Base-by-base conservation (phyloP, 495 filamentous ascomycete species). In the Aspergillus bridgeri region DNA sequence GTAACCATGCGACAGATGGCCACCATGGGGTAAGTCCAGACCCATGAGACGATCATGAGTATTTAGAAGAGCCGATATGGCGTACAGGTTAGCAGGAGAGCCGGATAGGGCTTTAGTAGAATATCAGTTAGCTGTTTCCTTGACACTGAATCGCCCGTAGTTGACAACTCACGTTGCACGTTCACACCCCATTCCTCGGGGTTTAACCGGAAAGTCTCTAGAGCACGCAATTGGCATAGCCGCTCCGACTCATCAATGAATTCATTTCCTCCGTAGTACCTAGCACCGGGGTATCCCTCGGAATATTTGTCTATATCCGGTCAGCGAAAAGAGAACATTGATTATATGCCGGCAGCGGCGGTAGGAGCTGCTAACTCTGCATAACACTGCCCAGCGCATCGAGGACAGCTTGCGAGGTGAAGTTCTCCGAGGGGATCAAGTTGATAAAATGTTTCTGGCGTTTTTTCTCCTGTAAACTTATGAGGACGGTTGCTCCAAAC, bases 371-470 rank as follows among this genome's bases (percentile, higher is more conserved):
- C 87, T 53, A 78, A 94, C 90, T 98, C 77, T 98, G 93, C 94
- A 98, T 98, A 23, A 95, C 88, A 80, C 92, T 97, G 66, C 94
- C 94, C 56, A 98, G 78, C 8, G 93, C 92, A 83, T 98, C 94
- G 42, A 97, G 84, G 11, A 98, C 94, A 20, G 94, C 91, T 71
- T 97, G 91, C 17, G 94, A 97, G 9, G 94, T 98, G 73, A 98
- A 98, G 76, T 98, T 98, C 76, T 98, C 94, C 20, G 94, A 98
- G 17, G 94, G 94, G 59, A 98, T 98, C 54, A 98, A 84, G 76
- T 98, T 98, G 74, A 98, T 93, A 71, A 96, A 98, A 67, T 97
- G 89, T 75, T 96, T 93, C 70, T 98, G 94, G 60, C 94, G 83
- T 58, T 80, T 80, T 84, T 96, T 97, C 79, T 98, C 93, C 91